Base-by-base conservation (phyloP, 768 basidiomycete genomes). In the Cystobasidium onofrii region DNA sequence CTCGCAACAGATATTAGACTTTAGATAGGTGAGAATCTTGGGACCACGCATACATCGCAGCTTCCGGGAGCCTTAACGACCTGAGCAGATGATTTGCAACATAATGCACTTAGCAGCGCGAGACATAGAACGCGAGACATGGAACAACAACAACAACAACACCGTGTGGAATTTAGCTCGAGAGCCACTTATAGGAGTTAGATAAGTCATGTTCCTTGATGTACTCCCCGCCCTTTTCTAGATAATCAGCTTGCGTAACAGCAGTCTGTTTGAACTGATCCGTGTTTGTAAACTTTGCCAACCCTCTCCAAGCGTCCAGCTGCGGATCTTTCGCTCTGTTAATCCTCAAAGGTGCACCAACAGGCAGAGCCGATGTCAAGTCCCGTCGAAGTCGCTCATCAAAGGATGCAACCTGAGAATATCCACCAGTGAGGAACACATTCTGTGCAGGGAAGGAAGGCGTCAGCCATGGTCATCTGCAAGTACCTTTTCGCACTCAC, bases 171-270 rank as follows among this genome's bases (percentile, higher is more conserved):
- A 4, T 27, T 29, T 60, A 60, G 20, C 27, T 60, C 29, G 31
- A 57, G 25, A 71, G 61, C 69, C 52, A 12, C 33, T 39, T 15
- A 46, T 41, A 66, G 88, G 89, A 90, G 80, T 98, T 97, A 7
- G 93, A 88, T 80, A 92, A 92, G 86, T 89, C 91, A 89, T 96
- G 96, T 79, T 85, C 85, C 81, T 88, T 90, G 74, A 94, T 84
- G 74, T 91, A 85, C 81, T 96, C 93, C 1, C 87, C 87, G 0
- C 96, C 95, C 82, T 87, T 86, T 80, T 99, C 96, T 9, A 91
- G 87, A 76, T 97, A 99, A 80, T 97, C 91, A 3, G 85, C 87
- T 77, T 84, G 85, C 18, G 88, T 90, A 44, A 95, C 86, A 1
- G 86, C 84, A 0, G 87, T 85, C 36, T 79, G 80, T 55, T 73